A percentile compares a stretch with the other conserved stretches of the same genome.
Conservation (phyloP, 768 basidiomycete genomes). For the Suillus ampliporus region DNA sequence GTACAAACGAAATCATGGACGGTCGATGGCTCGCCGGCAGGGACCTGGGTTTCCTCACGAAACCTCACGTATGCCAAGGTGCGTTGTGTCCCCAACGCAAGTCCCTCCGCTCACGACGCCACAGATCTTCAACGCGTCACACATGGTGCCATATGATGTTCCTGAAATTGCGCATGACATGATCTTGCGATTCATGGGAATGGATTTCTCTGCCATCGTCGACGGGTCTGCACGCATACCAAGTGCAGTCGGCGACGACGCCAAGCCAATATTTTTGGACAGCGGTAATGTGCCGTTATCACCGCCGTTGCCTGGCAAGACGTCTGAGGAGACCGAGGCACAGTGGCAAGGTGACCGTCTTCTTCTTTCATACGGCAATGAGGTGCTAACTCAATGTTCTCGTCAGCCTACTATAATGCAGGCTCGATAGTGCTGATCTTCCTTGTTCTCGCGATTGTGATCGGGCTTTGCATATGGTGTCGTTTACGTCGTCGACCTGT, state of each 20-base stretch:
- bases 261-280: slow-evolving; percentile 68
- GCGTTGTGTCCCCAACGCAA: not conserved
- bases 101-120: slow-evolving; percentile 6
- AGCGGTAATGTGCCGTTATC: slow-evolving; percentile 45
- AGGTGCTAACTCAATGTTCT: slow-evolving; percentile 13
- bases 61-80: slow-evolving; percentile 96
- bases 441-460: slow-evolving; percentile 66
- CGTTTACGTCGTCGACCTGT: slow-evolving; percentile 55
- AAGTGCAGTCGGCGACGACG: slow-evolving; percentile 74
- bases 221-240: slow-evolving; percentile 84
- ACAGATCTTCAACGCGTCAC: slow-evolving; percentile 90
- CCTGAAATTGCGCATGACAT: slow-evolving; percentile 93
- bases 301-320: slow-evolving; percentile 51
- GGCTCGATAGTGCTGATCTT: slow-evolving; percentile 88
- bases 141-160: slow-evolving; percentile 92
- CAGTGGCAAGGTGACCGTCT: slow-evolving; percentile 82
- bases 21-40: slow-evolving; percentile 78
- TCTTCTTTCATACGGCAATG: slow-evolving; percentile 1
- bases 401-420: slow-evolving; percentile 90
- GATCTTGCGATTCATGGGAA: slow-evolving; percentile 97
- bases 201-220: slow-evolving; percentile 82
- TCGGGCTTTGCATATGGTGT: slow-evolving; percentile 84
- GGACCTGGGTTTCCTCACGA: slow-evolving; percentile 88
- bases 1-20: slow-evolving; percentile 76
- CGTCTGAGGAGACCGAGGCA: slow-evolving; percentile 79